Percentiles rank a stretch among this genome's conserved stretches.
phyloP scores from a whole-genome alignment of 805 yeast species.

The Yamadazyma kitorensis region DNA sequence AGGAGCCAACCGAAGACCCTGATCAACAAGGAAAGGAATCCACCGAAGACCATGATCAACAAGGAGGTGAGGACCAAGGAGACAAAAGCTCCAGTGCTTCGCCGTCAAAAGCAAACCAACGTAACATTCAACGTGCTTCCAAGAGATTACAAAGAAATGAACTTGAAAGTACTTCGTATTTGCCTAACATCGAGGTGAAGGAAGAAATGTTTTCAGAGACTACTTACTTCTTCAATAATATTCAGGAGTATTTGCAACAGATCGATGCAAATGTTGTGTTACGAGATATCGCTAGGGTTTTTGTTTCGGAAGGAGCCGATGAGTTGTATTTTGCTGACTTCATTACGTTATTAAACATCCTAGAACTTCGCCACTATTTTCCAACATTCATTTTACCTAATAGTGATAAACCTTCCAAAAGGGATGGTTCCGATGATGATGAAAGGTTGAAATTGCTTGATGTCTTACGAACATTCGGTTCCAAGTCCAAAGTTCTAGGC shows the following conservation, averaged over 20 bases:
- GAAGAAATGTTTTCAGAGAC: slow-evolving; percentile 12
- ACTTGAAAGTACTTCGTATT: slow-evolving; percentile 3
- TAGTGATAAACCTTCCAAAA: neutral
- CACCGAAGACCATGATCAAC: too few species aligned
- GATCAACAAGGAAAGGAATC: too few species aligned
- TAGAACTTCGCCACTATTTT: slow-evolving; percentile 4
- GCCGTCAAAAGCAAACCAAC: neutral
- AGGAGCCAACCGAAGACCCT: too few species aligned
- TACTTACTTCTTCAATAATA: slow-evolving; percentile 5
- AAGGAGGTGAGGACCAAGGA: neutral
- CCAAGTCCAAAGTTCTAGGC: slow-evolving; percentile 1
- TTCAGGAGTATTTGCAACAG: neutral
- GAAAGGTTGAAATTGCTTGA: slow-evolving; percentile 31
- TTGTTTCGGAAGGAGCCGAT: neutral
- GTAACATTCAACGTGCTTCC: slow-evolving; percentile 14
- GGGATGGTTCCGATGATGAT: slow-evolving; percentile 5
- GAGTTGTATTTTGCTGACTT: slow-evolving; percentile 4
- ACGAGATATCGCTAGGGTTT: slow-evolving; percentile 4
- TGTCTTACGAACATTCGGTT: slow-evolving; percentile 23
- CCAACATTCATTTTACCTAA: neutral
- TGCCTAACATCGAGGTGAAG: slow-evolving; percentile 8
- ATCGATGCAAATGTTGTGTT: neutral
- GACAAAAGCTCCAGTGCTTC: too few species aligned
- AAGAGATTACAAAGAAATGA: slow-evolving; percentile 14
- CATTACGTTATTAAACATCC: slow-evolving; percentile 5